phyloP scores from a whole-genome alignment of 2,329 filamentous ascomycete genomes.

The Lecanicillium sp. region DNA sequence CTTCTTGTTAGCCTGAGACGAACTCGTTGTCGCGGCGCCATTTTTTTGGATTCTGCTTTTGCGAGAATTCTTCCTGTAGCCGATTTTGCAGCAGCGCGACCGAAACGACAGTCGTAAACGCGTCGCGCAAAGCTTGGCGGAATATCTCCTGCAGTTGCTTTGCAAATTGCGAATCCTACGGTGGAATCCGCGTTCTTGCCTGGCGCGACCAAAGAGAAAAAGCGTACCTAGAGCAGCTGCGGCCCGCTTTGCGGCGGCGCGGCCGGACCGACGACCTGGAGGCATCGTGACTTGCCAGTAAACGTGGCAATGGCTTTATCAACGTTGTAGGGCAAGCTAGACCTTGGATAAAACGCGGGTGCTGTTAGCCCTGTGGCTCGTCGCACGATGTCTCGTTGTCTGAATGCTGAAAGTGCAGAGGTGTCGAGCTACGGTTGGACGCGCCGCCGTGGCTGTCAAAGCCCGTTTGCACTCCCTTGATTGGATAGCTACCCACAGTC shows the following conservation, averaged over 20 bases:
- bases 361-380: neutral
- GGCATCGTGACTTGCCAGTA: slow-evolving; percentile 8
- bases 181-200: slow-evolving; percentile 1
- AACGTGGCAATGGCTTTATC: neutral
- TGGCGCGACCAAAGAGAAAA: slow-evolving; percentile 5
- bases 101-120: no score
- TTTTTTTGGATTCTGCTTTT: slow-evolving; percentile 9
- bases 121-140: no score
- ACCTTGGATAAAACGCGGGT: neutral
- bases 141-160: no score
- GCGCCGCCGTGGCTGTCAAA: slow-evolving; percentile 16
- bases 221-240: slow-evolving; percentile 43
- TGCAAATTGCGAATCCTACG: no score
- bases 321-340: neutral
- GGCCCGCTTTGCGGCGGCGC: slow-evolving; percentile 45
- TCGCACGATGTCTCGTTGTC: neutral
- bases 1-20: slow-evolving; percentile 24
- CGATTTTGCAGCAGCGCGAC: slow-evolving; percentile 1
- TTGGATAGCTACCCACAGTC: slow-evolving; percentile 14
- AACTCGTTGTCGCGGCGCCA: slow-evolving; percentile 21
- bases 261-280: slow-evolving; percentile 39
- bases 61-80: neutral
- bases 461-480: slow-evolving; percentile 12
- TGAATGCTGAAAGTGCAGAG: neutral
- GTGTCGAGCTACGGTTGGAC: slow-evolving; percentile 13